Base-by-base conservation (phyloP, 108 stramenopile genomes). In the Fragilaria crotonensis region DNA sequence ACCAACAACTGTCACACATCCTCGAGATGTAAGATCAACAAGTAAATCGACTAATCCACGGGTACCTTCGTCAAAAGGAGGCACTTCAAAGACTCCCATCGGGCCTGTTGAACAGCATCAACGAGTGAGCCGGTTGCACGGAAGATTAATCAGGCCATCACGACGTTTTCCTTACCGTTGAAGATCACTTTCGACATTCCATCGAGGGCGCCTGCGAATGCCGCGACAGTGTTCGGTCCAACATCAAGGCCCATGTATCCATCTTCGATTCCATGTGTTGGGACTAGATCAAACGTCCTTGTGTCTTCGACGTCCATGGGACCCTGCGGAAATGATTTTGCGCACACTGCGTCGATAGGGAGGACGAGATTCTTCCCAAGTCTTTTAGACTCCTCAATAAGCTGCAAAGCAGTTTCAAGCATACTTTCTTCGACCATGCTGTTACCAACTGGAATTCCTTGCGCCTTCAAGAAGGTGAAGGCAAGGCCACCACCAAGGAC, bases 241-340 rank as follows among this genome's bases (percentile, higher is more conserved):
- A 83, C 85, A 71, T 99, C 99, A 7, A 99, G 81, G 17, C 95
- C 97, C 95, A 98, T 96, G 81, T 90, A 99, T 18, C 87, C 96
- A 23, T 90, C 95, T 23, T 91, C 87, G 51, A 98, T 86, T 30
- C 57, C 77, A 22, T 63, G 71, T 36, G 66, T 56, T 4, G 60
- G 45, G 27, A 80, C 86, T 27, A 85, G 64, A 30, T 89, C 71
- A 53, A 76, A 74, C 1, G 85, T 71, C 58, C 92, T 89, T 7
- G 88, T 89, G 25, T 79, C 80, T 32, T 63, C 66, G 25, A 45
- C 7, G 19, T 61, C 56, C 72, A 72, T 80, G 32, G 59, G 59
- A 31, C 68, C 73, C 33, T 57, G 45, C 44, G 80, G 68, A 59
- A 94, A 97, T 9, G 29, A 19, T n/a, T 70, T 59, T 19, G 94